Evolutionary conservation across 331 rosid species (phyloP).

Genomic region (Quercus phellos): DNA sequence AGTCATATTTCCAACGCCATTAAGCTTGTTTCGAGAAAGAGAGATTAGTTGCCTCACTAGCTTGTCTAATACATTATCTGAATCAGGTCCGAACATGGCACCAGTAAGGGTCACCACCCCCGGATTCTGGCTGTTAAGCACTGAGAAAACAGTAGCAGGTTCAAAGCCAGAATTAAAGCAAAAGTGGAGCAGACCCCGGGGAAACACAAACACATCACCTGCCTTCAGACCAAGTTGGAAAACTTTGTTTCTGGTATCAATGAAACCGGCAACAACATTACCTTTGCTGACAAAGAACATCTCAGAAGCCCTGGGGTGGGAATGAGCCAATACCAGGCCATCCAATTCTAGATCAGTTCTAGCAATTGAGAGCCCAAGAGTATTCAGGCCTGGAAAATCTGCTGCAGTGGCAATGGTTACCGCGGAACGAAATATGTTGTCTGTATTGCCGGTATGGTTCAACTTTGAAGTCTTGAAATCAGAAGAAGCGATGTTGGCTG

Average conservation of each 20-base stretch:
- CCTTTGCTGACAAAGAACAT: conserved; percentile 56
- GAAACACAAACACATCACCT: conserved; percentile 75
- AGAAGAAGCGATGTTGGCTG: conserved; percentile 27
- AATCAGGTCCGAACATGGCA: conserved; percentile 27
- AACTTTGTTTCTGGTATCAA: conserved; percentile 42
- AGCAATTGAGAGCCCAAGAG: conserved; percentile 66
- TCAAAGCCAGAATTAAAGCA: conserved; percentile 41
- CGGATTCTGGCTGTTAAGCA: conserved; percentile 68
- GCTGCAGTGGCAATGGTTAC: conserved; percentile 47
- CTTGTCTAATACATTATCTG: conserved; percentile 24
- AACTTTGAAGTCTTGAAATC: conserved; percentile 59
- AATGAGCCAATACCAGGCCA: conserved; percentile 50
- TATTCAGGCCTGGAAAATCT: conserved; percentile 63
- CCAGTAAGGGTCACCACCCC: conserved; percentile 36
- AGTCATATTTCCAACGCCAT: conserved; percentile 9
- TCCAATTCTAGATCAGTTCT: conserved; percentile 55
- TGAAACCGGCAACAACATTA: conserved; percentile 39
- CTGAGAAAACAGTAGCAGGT: conserved; percentile 48
- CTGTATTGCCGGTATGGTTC: conserved; percentile 37
- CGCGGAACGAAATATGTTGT: conserved; percentile 28
- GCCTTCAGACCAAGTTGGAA: conserved; percentile 36
- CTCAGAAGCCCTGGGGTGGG: conserved; percentile 76
- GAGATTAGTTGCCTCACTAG: conserved; percentile 26
- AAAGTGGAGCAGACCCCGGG: conserved; percentile 67
- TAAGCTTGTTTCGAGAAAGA: conserved; percentile 12